These are phyloP conservation scores for Micromonas pusilla DNA, from an alignment of 139 green algal genomes.

Conservation along the genomic window DNA sequence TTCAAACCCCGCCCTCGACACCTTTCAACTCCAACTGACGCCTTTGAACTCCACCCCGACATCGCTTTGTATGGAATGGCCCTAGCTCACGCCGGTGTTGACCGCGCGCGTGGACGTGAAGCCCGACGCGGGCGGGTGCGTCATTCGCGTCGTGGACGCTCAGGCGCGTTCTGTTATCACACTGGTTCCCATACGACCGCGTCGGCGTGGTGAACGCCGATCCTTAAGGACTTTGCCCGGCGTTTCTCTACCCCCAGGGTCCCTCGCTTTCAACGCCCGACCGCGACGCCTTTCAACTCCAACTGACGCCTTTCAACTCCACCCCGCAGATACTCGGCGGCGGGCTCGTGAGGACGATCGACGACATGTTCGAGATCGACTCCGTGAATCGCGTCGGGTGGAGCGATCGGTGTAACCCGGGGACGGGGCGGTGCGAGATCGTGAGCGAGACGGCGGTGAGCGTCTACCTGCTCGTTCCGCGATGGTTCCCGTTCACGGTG, in stretches of 20 bases:
- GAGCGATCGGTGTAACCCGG: neutral
- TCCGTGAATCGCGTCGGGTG: conserved; percentile 10
- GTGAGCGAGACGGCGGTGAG: conserved; percentile 6
- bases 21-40: too few species aligned
- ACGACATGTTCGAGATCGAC: conserved; percentile 14
- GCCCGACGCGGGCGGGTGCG: conserved; percentile 3
- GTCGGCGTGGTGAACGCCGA: too few species aligned
- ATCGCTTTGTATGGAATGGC: too few species aligned
- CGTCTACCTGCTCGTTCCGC: conserved; percentile 23
- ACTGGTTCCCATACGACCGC: too few species aligned
- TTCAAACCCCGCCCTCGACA: too few species aligned
- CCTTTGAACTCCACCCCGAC: too few species aligned
- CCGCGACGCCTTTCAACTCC: too few species aligned
- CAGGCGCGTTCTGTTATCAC: too few species aligned
- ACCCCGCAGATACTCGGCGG: conserved; percentile 7
- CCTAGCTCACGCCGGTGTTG: conserved; percentile 22
- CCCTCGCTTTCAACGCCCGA: too few species aligned
- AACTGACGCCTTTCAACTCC: too few species aligned
- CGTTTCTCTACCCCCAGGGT: too few species aligned
- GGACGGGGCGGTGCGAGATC: neutral
- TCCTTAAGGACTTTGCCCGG: too few species aligned
- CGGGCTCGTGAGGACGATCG: neutral
- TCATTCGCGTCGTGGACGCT: conserved; percentile 17
- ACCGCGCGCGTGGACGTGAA: conserved; percentile 21
- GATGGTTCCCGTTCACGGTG: conserved; percentile 25